phyloP scores from a whole-genome alignment of 768 basidiomycete genomes.

The Lactarius sp. region DNA sequence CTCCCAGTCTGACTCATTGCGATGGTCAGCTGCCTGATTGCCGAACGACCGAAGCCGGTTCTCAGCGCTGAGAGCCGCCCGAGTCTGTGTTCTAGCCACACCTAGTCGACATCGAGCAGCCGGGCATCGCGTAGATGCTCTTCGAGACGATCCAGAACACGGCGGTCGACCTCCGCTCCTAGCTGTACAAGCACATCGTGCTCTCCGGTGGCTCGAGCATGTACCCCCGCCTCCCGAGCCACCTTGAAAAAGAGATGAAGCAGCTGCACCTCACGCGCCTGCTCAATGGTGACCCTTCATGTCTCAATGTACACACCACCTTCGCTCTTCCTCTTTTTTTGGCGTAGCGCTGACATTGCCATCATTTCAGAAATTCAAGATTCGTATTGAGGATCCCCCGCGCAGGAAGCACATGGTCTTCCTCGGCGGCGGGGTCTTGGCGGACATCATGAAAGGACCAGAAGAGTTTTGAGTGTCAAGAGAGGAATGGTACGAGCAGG shows the following conservation, averaged over 20 bases:
- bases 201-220: slow-evolving; percentile 97
- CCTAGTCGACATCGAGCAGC: slow-evolving; percentile 94
- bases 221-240: slow-evolving; percentile 96
- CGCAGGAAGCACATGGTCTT: too few relatives aligned
- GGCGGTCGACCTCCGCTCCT: slow-evolving; percentile 82
- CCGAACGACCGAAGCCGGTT: slow-evolving; percentile 93
- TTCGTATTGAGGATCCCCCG: too few relatives aligned
- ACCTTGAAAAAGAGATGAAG: slow-evolving; percentile 98
- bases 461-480: too few relatives aligned
- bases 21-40: slow-evolving; percentile 78
- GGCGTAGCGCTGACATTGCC: too few relatives aligned
- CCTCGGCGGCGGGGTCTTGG: too few relatives aligned
- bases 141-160: slow-evolving; percentile 94
- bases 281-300: slow-evolving; percentile 71
- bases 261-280: slow-evolving; percentile 95
- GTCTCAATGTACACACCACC: slow-evolving; percentile 93
- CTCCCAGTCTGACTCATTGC: slow-evolving; percentile 31
- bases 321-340: too few relatives aligned
- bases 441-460: too few relatives aligned
- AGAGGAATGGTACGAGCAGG: too few relatives aligned
- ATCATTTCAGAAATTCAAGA: too few relatives aligned
- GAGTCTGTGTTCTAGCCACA: slow-evolving; percentile 99
- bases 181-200: slow-evolving; percentile 97
- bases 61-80: slow-evolving; percentile 97
- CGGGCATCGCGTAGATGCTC: slow-evolving; percentile 97